Conservation (phyloP, 2,329 filamentous ascomycete genomes). For the Dendrostoma leiphaemia region DNA sequence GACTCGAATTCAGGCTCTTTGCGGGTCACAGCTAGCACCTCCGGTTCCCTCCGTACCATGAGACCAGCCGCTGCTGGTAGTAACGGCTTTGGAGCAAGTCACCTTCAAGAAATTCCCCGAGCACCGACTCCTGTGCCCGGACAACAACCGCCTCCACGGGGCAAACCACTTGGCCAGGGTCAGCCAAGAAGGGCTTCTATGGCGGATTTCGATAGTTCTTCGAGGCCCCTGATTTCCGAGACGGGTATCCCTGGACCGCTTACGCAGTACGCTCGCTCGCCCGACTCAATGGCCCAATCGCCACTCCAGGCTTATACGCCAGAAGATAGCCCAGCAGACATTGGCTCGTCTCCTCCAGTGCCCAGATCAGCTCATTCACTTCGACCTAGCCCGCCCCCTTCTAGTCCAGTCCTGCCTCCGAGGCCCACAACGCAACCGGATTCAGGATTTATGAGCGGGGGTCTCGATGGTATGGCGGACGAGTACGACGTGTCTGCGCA, state of each 20-base stretch:
- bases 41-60: constrained; percentile 82
- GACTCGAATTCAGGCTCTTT: constrained; percentile 75
- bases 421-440: constrained; percentile 60
- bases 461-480: constrained; percentile 66
- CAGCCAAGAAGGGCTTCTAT: constrained; percentile 59
- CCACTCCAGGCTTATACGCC: constrained; percentile 48
- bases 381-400: constrained; percentile 64
- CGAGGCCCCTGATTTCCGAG: constrained; percentile 29
- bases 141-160: constrained; percentile 28
- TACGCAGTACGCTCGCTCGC: constrained; percentile 52
- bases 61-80: constrained; percentile 61
- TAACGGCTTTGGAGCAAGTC: constrained; percentile 36
- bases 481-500: constrained; percentile 50
- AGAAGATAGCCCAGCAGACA: constrained; percentile 71
- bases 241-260: constrained; percentile 39
- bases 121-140: constrained; percentile 74
- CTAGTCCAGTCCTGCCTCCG: constrained; percentile 73
- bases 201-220: constrained; percentile 29
- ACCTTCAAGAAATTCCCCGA: constrained; percentile 71
- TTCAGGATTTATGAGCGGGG: constrained; percentile 84
- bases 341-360: constrained; percentile 87
- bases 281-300: constrained; percentile 52
- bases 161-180: constrained; percentile 31
- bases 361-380: constrained; percentile 59
- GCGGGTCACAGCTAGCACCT: constrained; percentile 85